Percentiles rank a stretch among this genome's conserved stretches.
These are phyloP conservation scores for Gossypium schwendimanii DNA, from an alignment of 441 rosid genomes.

Conservation along the genomic window DNA sequence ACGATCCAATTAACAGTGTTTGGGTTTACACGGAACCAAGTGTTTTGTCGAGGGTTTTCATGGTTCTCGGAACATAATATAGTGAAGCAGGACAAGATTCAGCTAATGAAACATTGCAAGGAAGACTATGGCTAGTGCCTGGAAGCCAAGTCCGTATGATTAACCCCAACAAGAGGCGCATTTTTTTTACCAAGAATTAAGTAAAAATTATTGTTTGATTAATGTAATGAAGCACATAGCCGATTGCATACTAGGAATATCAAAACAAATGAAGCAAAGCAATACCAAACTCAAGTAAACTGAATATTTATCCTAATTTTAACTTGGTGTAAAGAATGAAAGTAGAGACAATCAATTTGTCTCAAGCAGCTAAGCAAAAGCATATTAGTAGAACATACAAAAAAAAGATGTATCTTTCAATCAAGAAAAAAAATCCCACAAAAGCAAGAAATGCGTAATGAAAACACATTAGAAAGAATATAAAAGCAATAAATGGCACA, in stretches of 20 bases:
- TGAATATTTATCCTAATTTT: no score
- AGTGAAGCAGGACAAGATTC: slow-evolving; percentile 26
- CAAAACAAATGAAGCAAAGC: not conserved
- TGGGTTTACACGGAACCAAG: slow-evolving; percentile 21
- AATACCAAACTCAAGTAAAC: no score
- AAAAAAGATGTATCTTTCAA: no score
- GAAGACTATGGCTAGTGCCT: not conserved
- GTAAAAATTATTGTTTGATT: not conserved
- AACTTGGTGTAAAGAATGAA: not conserved
- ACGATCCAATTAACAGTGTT: slow-evolving; percentile 10
- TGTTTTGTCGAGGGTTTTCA: slow-evolving; percentile 15
- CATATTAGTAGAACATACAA: no score
- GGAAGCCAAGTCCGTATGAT: not conserved
- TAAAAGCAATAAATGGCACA: not conserved
- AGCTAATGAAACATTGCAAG: slow-evolving; percentile 17
- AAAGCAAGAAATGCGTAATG: no score
- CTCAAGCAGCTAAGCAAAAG: no score
- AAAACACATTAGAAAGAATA: not conserved
- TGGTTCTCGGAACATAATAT: slow-evolving; percentile 20
- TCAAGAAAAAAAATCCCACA: no score
- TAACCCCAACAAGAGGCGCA: not conserved
- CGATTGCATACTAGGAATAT: not conserved
- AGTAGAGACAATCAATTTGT: not conserved
- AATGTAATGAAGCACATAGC: not conserved
- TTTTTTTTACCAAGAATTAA: not conserved